phyloP scores from a whole-genome alignment of 1,284 basidiomycete genomes.

The Lentinula novae-zelandiae region DNA sequence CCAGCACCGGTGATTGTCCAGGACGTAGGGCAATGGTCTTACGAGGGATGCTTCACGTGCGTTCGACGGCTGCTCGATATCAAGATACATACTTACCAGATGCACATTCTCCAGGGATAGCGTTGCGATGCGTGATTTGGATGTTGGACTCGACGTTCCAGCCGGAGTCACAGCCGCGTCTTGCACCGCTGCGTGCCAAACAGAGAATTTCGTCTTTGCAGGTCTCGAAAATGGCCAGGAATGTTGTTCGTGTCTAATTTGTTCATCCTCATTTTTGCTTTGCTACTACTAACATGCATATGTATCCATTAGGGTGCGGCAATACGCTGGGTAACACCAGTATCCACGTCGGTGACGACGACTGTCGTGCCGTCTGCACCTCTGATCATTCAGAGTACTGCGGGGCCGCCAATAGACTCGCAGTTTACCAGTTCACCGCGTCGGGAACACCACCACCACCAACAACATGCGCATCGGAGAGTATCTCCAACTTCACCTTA shows the following conservation, averaged over 20 bases:
- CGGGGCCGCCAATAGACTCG: conserved; percentile 33
- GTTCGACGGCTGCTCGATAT: conserved; percentile 11
- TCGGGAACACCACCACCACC: conserved; percentile 17
- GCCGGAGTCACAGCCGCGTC: conserved; percentile 35
- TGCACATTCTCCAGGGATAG: conserved; percentile 25
- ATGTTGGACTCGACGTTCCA: conserved; percentile 31
- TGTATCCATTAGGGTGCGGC: conserved; percentile 30
- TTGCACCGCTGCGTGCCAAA: conserved; percentile 35
- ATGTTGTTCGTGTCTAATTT: conserved; percentile 31
- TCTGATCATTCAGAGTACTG: conserved; percentile 33
- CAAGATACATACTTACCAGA: neutral
- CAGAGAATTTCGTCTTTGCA: conserved; percentile 28
- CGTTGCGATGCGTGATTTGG: conserved; percentile 27
- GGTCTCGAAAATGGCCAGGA: conserved; percentile 38
- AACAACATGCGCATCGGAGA: conserved; percentile 24
- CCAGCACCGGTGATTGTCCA: conserved; percentile 28
- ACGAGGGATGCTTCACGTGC: conserved; percentile 37
- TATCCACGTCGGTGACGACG: conserved; percentile 31
- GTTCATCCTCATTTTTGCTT: neutral
- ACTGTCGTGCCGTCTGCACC: conserved; percentile 34
- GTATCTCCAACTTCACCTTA: conserved; percentile 32
- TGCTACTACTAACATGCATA: neutral
- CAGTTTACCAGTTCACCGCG: conserved; percentile 29
- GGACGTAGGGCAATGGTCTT: conserved; percentile 28
- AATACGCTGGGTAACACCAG: conserved; percentile 27